Base-by-base conservation (phyloP, 179 eudicot species). In the Nepenthes alata region DNA sequence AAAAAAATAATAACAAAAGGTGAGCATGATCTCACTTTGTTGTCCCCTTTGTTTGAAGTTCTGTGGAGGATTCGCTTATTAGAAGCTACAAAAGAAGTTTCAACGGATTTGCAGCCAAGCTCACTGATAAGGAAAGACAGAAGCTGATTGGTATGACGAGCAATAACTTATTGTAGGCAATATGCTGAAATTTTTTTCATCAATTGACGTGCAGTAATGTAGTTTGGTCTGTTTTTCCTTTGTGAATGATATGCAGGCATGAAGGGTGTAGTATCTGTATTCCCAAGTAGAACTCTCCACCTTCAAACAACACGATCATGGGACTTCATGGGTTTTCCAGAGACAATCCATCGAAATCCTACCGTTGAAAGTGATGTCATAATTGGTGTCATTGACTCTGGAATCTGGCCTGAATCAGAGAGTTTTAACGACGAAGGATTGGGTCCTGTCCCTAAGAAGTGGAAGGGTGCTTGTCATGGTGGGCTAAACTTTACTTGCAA, bases 41-140 rank as follows among this genome's bases (percentile, higher is more conserved):
- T 44, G 36, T 38, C 44, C 25, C 56, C 11, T 36, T 53, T 35
- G 34, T 51, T 62, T 5, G 13, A 50, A 76, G 74, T 12, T 56
- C 45, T 16, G 52, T 16, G 37, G 52, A 14, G 10, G 59, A 61
- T 16, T 77, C 71, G 2, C 11, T 77, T 10, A 47, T 77, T 25
- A 69, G 84, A 72, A 72, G 79, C 59, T 80, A 77, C 35, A 52
- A n/a, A 38, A 77, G 68, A 55, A 80, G 77, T 50, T 74, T 80
- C 73, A 76, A 76, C 16, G 81, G 70, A 16, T 80, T 80, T 67
- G 73, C 67, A 9, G 79, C 79, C 25, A 58, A 61, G 53, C 75
- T 77, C 13, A 74, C 77, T 11, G 14, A 60, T 2, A 58, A 55
- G 59, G 79, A 80, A 53, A 60, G 35, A 6, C 47, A 71, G 11